Conservation (phyloP, 2,329 filamentous ascomycete species). For the Didymosphaeria variabile region DNA sequence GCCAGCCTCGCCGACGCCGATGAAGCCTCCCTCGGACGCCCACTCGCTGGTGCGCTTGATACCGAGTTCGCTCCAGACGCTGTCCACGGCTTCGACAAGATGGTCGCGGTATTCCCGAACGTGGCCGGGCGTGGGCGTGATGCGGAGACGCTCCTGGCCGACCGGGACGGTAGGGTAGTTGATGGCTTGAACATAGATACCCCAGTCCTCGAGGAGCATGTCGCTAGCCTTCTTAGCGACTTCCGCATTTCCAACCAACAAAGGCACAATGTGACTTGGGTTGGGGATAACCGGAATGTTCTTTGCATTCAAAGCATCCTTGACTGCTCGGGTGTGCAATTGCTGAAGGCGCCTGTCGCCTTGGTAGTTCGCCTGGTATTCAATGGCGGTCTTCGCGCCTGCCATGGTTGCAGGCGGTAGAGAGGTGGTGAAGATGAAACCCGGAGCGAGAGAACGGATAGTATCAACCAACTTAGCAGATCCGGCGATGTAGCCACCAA, state of each 20-base stretch:
- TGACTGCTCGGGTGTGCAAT: constrained; percentile 93
- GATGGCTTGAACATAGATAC: constrained; percentile 98
- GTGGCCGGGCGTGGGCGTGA: constrained; percentile 96
- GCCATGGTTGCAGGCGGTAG: constrained; percentile 97
- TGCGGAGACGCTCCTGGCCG: constrained; percentile 94
- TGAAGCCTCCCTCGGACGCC: constrained; percentile 90
- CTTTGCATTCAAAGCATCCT: constrained; percentile 77
- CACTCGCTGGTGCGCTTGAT: constrained; percentile 95
- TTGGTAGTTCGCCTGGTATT: constrained; percentile 87
- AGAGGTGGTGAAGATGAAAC: constrained; percentile 98
- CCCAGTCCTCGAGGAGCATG: constrained; percentile 86
- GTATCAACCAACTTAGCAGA: constrained; percentile 87
- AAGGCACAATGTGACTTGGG: constrained; percentile 93
- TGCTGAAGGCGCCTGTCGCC: constrained; percentile 93
- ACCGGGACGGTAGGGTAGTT: constrained; percentile 98
- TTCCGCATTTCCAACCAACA: constrained; percentile 93
- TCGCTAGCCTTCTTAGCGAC: constrained; percentile 92
- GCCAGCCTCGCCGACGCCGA: constrained; percentile 83
- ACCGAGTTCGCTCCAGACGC: constrained; percentile 85
- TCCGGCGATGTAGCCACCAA: constrained; percentile 96
- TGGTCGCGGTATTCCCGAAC: constrained; percentile 84
- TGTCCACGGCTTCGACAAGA: constrained; percentile 82
- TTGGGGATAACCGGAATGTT: constrained; percentile 98
- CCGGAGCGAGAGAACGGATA: constrained; percentile 91
- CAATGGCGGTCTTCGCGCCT: constrained; percentile 87